These are phyloP conservation scores for Mycena maculata DNA, from an alignment of 768 basidiomycete species.

Conservation along the genomic window DNA sequence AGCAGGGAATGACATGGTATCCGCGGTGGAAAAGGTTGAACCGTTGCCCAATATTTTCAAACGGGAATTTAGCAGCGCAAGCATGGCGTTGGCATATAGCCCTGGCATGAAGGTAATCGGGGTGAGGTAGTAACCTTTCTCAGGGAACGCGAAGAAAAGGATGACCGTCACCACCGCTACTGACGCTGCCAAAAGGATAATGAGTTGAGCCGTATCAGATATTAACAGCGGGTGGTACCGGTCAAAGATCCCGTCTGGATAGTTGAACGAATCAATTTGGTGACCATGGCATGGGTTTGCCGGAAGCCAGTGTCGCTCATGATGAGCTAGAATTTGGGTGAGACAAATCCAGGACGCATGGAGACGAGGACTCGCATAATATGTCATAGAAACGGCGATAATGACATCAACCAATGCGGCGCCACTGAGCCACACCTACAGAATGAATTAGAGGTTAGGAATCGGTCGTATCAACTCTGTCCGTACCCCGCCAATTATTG, in stretches of 20 bases:
- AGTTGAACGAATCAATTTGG: not conserved
- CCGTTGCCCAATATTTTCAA: constrained; percentile 38
- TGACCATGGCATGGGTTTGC: not conserved
- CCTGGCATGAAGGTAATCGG: constrained; percentile 23
- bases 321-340: not conserved
- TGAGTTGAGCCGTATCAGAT: not conserved
- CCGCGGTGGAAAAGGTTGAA: not conserved
- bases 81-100: constrained; percentile 45
- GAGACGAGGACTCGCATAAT: not conserved
- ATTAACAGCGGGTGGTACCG: not conserved
- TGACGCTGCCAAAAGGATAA: not conserved
- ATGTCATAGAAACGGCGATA: constrained; percentile 42
- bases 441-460: not conserved
- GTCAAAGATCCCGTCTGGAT: not conserved
- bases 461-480: not conserved
- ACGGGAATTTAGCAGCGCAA: constrained; percentile 45
- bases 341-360: not conserved
- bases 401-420: constrained; percentile 42
- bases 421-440: constrained; percentile 32
- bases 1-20: not conserved
- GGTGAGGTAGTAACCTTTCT: not conserved
- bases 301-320: not conserved
- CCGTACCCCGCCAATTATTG: not conserved
- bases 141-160: not conserved
- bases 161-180: not conserved